Evolutionary conservation across 306 rosid species (phyloP).

Genomic region (Medicago truncatula): DNA sequence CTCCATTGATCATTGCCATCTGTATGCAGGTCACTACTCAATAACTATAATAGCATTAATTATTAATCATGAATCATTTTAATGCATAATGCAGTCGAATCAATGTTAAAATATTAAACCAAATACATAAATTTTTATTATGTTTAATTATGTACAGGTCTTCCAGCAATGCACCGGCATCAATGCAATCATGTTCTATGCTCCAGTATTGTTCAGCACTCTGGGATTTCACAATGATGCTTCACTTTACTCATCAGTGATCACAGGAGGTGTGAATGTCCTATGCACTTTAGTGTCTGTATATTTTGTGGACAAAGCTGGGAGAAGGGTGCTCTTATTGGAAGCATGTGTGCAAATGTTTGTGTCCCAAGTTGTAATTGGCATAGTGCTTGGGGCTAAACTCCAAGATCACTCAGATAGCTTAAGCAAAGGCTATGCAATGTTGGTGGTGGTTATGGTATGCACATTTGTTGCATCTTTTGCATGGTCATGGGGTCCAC

Average conservation of each 20-base stretch:
- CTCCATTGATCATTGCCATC: constrained; percentile 57
- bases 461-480: constrained; percentile 65
- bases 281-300: constrained; percentile 64
- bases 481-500: constrained; percentile 87
- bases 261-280: constrained; percentile 70
- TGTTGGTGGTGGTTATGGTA: constrained; percentile 65
- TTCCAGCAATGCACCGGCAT: constrained; percentile 80
- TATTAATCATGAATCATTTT: too few species aligned
- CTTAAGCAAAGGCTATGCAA: constrained; percentile 44
- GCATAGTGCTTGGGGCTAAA: constrained; percentile 52
- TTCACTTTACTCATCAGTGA: constrained; percentile 62
- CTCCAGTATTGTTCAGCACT: constrained; percentile 65
- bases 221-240: constrained; percentile 60
- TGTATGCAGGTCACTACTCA: constrained; percentile 44
- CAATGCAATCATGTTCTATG: constrained; percentile 76
- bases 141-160: constrained; percentile 33
- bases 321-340: constrained; percentile 54
- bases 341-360: constrained; percentile 79
- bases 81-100: too few species aligned
- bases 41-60: too few species aligned
- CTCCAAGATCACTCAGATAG: constrained; percentile 43
- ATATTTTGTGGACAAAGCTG: constrained; percentile 55
- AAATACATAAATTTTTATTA: not conserved
- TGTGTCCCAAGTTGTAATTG: constrained; percentile 58
- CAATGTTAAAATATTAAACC: not conserved